Evolutionary conservation across 208 protist genomes (phyloP), one percentile per base, ranked within the genome.

Genomic region (Crithidia acanthocephali): DNA sequence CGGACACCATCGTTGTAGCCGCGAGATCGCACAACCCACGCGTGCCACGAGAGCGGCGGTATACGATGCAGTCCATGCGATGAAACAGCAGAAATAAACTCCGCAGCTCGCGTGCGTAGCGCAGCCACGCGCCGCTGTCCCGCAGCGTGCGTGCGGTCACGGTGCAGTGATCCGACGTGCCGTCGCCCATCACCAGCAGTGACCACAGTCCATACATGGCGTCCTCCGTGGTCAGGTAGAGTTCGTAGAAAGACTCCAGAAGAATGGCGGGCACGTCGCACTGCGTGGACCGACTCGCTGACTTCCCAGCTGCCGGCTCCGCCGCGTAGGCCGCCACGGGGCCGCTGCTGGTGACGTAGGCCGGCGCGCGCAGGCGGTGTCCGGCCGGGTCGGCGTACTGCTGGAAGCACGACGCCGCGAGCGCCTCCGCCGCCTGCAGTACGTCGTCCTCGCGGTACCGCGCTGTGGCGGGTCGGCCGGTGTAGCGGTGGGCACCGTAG

Each of bases 161-260:
- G 10, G 25, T 28, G 25, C 74, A 80, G 40, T 74, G 74, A 44
- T 78, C 72, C 4, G 58, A 73, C 10, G 55, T 67, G 65, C 57
- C 69, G 13, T 51, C 32, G 22, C 71, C 57, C 68, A 86, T 83
- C 5, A 81, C 72, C n/a, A 72, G 64, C 58, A 80, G 30, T 33
- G 83, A 61, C 83, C 83, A 88, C 22, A 73, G 35, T 3, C 67
- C 83, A 56, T 88, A 88, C 68, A 85, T 75, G 48, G 66, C 42
- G 55, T 88, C 83, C 23, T 80, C 33, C 18, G 83, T 85, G 2
- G 59, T 52, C 13, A 63, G 37, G 45, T 83, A 88, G 20, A 88
- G 76, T 52, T 85, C 80, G 22, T 80, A 61, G 40, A 74, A 85
- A 3, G 69, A 63, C 30, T 76, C 75, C 22, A 88, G 44, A 47